phyloP scores from a whole-genome alignment of 805 yeast genomes.

The Schwanniomyces vanrijiae region DNA sequence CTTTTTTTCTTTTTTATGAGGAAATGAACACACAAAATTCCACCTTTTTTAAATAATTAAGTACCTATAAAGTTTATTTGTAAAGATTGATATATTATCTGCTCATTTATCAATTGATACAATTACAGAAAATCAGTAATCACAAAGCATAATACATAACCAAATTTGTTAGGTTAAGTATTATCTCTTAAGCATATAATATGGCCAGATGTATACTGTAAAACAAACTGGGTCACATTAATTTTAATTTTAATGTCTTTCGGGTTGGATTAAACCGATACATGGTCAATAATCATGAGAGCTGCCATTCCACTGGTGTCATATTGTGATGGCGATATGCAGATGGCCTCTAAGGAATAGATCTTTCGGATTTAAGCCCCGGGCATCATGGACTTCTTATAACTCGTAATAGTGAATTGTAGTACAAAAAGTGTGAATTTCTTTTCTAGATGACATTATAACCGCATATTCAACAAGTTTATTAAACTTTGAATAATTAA shows the following conservation, averaged over 20 bases:
- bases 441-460: background rate
- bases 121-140: no score
- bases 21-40: no score
- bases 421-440: background rate
- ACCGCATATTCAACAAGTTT: background rate
- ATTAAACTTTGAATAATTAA: background rate
- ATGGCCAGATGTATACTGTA: background rate
- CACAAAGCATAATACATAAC: no score
- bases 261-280: background rate
- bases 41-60: no score
- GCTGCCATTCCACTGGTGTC: no score
- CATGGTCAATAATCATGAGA: background rate
- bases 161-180: no score
- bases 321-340: background rate
- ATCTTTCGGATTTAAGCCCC: background rate
- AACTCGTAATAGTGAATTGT: background rate
- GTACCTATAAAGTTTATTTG: no score
- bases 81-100: no score
- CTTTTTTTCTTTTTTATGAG: no score
- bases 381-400: background rate
- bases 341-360: background rate
- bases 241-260: no score
- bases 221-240: background rate
- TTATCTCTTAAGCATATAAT: no score
- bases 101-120: no score